Conservation (phyloP, 129 eudicot genomes). For the Helianthus tuberosus region DNA sequence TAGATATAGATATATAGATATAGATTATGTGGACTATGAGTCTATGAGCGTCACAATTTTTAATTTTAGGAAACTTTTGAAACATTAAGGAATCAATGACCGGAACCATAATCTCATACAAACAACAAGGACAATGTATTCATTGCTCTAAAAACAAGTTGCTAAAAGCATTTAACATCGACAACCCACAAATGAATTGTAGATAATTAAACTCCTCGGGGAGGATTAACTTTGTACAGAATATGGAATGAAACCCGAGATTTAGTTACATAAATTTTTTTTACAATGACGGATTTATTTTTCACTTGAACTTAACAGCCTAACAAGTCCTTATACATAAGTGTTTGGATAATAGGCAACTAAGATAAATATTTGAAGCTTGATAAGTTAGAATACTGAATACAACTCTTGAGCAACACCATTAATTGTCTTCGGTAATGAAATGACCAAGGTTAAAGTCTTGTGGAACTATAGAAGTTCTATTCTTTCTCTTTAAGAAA, state of each 20-base stretch:
- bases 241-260: too few relatives aligned
- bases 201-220: neutral
- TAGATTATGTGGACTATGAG: too few relatives aligned
- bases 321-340: neutral
- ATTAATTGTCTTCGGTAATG: neutral
- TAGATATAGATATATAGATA: too few relatives aligned
- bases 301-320: neutral
- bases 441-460: neutral
- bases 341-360: neutral
- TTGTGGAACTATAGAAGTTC: neutral
- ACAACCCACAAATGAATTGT: too few relatives aligned
- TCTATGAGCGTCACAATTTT: too few relatives aligned
- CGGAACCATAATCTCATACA: too few relatives aligned
- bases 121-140: too few relatives aligned
- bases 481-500: neutral
- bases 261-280: neutral
- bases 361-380: neutral
- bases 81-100: too few relatives aligned
- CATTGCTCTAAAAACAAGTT: neutral
- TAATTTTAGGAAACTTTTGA: too few relatives aligned
- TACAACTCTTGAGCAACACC: neutral
- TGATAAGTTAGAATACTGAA: neutral
- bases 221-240: neutral
- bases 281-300: neutral
- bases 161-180: neutral